phyloP scores from a whole-genome alignment of 495 filamentous ascomycete species.

The Amphirosellinia nigrospora region DNA sequence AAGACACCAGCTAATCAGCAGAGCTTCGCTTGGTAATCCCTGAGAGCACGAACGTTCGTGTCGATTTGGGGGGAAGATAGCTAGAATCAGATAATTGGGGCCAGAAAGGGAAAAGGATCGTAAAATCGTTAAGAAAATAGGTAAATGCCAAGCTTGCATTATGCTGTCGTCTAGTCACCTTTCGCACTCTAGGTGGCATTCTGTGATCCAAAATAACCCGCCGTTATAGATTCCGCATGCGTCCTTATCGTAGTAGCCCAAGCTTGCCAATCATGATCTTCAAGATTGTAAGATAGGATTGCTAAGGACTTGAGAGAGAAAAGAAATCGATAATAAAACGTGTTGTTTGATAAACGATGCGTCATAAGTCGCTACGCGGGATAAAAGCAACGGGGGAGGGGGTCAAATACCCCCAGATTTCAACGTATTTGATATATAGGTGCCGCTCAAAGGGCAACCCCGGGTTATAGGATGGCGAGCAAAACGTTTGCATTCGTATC shows the following conservation, averaged over 20 bases:
- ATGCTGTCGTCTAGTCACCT: neutral
- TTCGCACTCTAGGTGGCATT: neutral
- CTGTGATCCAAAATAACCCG: neutral
- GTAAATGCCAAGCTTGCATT: neutral
- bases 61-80: neutral
- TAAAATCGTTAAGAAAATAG: neutral
- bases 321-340: neutral
- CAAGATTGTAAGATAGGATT: neutral
- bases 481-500: neutral
- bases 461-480: neutral
- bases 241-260: neutral
- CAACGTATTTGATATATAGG: conserved; percentile 22
- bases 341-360: neutral
- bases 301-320: neutral
- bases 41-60: neutral
- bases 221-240: neutral
- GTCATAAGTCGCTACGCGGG: neutral
- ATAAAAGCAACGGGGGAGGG: conserved; percentile 12
- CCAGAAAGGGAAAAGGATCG: neutral
- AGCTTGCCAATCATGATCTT: neutral
- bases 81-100: neutral
- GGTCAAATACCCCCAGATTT: neutral
- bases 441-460: neutral
- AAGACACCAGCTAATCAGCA: neutral
- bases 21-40: neutral